Conservation (phyloP, 129 eudicot species). For the Glebionis coronaria region DNA sequence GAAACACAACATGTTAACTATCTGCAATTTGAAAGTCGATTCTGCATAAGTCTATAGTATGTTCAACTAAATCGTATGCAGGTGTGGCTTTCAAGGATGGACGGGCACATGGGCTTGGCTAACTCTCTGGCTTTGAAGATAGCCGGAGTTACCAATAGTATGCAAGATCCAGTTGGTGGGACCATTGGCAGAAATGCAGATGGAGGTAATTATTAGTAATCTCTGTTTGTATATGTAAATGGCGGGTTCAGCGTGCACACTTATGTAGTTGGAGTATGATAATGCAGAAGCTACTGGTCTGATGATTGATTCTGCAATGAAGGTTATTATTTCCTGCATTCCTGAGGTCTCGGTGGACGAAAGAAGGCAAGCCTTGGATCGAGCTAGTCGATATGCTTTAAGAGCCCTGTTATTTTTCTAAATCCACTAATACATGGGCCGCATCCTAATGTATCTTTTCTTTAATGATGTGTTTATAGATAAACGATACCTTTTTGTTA, state of each 20-base stretch:
- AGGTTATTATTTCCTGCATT: constrained; percentile 51
- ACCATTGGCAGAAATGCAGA: constrained; percentile 42
- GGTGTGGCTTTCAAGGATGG: constrained; percentile 95
- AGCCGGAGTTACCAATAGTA: constrained; percentile 66
- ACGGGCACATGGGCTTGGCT: constrained; percentile 99
- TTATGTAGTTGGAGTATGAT: constrained; percentile 7
- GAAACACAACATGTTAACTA: constrained; percentile 7
- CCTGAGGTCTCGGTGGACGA: constrained; percentile 77
- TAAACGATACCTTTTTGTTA: too few species aligned
- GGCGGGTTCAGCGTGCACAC: constrained; percentile 15
- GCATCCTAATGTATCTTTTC: too few species aligned
- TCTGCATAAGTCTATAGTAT: background rate
- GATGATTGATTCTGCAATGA: constrained; percentile 93
- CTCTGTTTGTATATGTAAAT: background rate
- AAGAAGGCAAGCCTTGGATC: constrained; percentile 73
- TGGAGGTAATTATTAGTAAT: constrained; percentile 52
- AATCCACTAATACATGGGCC: too few species aligned
- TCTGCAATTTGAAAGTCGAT: constrained; percentile 17
- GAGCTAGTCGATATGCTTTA: constrained; percentile 84
- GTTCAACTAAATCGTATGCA: constrained; percentile 20
- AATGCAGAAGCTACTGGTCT: constrained; percentile 90
- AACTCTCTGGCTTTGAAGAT: constrained; percentile 65
- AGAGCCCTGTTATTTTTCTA: too few species aligned
- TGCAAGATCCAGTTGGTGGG: constrained; percentile 79
- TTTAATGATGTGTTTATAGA: too few species aligned